phyloP scores from a whole-genome alignment of 140 eudicot species.

The Erigeron philadelphicus region DNA sequence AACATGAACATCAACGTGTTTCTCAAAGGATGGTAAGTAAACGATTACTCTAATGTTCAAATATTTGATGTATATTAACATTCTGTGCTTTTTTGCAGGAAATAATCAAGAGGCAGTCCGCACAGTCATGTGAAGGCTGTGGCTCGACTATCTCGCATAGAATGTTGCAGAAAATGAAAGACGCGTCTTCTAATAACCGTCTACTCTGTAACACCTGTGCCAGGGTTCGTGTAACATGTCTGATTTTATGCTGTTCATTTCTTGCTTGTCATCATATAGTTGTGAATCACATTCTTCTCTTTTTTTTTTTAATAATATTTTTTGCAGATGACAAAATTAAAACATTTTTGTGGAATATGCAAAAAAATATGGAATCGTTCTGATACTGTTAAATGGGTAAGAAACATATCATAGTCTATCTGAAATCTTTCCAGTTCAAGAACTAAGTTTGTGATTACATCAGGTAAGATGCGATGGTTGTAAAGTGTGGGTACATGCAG shows the following conservation, averaged over 20 bases:
- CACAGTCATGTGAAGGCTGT: conserved; percentile 68
- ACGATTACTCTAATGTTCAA: neutral
- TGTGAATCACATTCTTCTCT: neutral
- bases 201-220: conserved; percentile 76
- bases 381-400: conserved; percentile 86
- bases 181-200: conserved; percentile 34
- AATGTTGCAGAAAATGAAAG: conserved; percentile 41
- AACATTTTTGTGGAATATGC: conserved; percentile 88
- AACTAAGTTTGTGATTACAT: conserved; percentile 22
- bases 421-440: neutral
- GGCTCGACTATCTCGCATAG: conserved; percentile 50
- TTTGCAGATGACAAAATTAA: conserved; percentile 61
- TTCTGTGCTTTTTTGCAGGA: conserved; percentile 37
- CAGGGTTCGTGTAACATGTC: conserved; percentile 49
- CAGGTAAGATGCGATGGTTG: conserved; percentile 90
- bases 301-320: neutral
- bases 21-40: conserved; percentile 46
- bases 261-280: neutral
- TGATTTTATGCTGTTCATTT: conserved; percentile 14
- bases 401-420: conserved; percentile 19
- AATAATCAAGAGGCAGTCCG: conserved; percentile 32
- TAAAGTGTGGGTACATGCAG: conserved; percentile 97
- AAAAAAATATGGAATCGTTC: conserved; percentile 81
- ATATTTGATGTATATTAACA: conserved; percentile 6
- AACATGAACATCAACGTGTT: conserved; percentile 36